These are phyloP conservation scores for Acorus calamus DNA, from an alignment of 106 monocot species.

Conservation along the genomic window DNA sequence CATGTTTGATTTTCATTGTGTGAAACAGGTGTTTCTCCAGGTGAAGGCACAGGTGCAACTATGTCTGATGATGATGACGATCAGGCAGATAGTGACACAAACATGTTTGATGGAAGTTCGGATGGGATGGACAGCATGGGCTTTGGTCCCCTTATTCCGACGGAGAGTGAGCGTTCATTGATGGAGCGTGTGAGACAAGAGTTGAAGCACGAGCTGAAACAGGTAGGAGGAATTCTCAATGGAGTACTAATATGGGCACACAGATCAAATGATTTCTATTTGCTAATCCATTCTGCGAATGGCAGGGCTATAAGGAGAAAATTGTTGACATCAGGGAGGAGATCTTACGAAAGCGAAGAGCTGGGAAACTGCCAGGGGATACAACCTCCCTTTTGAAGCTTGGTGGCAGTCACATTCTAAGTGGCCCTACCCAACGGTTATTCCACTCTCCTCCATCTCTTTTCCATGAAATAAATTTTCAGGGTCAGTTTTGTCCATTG, in stretches of 20 bases:
- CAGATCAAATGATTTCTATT: too few relatives aligned
- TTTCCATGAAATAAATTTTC: too few relatives aligned
- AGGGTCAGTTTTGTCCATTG: too few relatives aligned
- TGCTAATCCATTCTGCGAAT: too few relatives aligned
- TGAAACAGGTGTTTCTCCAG: slow-evolving; percentile 24
- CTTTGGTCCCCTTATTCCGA: too few relatives aligned
- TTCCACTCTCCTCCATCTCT: too few relatives aligned
- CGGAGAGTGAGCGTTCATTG: slow-evolving; percentile 16
- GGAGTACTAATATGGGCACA: not conserved
- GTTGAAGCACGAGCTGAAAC: slow-evolving; percentile 43
- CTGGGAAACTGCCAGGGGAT: slow-evolving; percentile 45
- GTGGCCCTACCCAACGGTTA: slow-evolving; percentile 49
- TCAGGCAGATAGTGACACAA: slow-evolving; percentile 23
- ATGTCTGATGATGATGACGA: slow-evolving; percentile 42
- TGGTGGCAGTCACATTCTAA: slow-evolving; percentile 55
- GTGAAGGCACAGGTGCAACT: slow-evolving; percentile 36
- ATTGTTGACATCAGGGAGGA: slow-evolving; percentile 46
- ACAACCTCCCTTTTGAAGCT: slow-evolving; percentile 33
- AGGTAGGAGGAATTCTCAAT: slow-evolving; percentile 14
- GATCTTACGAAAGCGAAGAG: slow-evolving; percentile 38
- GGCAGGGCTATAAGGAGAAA: slow-evolving; percentile 37
- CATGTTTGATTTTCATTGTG: too few relatives aligned
- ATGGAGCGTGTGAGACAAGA: slow-evolving; percentile 38
- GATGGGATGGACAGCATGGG: slow-evolving; percentile 25
- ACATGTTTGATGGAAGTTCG: slow-evolving; percentile 20